Evolutionary conservation across 2,329 filamentous ascomycete species (phyloP).

Genomic region (Clarireedia hainanense): DNA sequence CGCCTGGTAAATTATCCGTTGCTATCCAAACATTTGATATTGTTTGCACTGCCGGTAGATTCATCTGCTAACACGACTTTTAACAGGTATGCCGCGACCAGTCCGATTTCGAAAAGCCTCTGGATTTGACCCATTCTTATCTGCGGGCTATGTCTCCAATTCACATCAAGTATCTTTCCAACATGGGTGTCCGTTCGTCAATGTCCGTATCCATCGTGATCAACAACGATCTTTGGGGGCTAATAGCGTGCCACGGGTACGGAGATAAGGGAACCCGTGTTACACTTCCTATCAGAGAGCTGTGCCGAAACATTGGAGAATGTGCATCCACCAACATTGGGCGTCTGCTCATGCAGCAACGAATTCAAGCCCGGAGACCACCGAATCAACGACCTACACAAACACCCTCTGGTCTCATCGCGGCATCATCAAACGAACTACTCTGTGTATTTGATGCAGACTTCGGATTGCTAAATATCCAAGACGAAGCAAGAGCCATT

Average conservation of each 20-base stretch:
- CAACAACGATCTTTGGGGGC: slow-evolving; percentile 77
- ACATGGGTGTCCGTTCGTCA: slow-evolving; percentile 85
- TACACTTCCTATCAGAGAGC: slow-evolving; percentile 46
- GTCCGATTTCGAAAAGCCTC: slow-evolving; percentile 63
- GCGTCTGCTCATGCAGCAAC: slow-evolving; percentile 10
- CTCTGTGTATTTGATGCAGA: slow-evolving; percentile 17
- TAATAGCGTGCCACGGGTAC: slow-evolving; percentile 82
- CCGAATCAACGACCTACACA: slow-evolving; percentile 2
- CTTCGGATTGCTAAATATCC: slow-evolving; percentile 70
- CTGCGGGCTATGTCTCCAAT: slow-evolving; percentile 86
- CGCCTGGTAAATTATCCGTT: slow-evolving; percentile 41
- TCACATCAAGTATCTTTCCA: slow-evolving; percentile 75
- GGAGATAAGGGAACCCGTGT: slow-evolving; percentile 52
- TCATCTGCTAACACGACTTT: neutral
- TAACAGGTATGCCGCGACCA: slow-evolving; percentile 59
- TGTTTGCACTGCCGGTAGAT: neutral
- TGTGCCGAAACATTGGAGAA: slow-evolving; percentile 55
- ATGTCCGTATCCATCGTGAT: slow-evolving; percentile 93
- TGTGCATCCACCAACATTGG: slow-evolving; percentile 45
- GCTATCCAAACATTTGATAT: neutral
- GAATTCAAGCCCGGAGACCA: slow-evolving; percentile 14
- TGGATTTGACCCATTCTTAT: slow-evolving; percentile 67
- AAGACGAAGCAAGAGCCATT: slow-evolving; percentile 81
- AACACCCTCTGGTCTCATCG: slow-evolving; percentile 16
- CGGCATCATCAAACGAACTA: slow-evolving; percentile 15